These are phyloP conservation scores for Cordyceps cateniannulata DNA, from an alignment of 2,329 filamentous ascomycete species.

Conservation along the genomic window DNA sequence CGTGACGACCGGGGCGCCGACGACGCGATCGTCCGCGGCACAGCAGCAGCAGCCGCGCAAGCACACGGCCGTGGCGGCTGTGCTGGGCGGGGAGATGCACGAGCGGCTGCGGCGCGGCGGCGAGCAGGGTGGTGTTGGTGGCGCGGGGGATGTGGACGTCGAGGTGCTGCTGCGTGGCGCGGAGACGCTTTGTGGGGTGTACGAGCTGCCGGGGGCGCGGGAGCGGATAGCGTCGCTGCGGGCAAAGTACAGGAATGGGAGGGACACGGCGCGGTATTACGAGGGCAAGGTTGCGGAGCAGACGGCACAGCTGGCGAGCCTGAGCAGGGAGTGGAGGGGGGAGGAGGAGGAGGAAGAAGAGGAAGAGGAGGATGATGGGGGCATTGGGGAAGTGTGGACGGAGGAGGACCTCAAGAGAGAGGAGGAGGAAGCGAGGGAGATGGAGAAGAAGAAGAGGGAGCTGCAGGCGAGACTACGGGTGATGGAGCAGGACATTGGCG, in stretches of 20 bases:
- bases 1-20: slow-evolving; percentile 48
- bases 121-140: slow-evolving; percentile 18
- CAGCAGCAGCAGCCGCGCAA: slow-evolving; percentile 45
- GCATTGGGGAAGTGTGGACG: slow-evolving; percentile 49
- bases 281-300: slow-evolving; percentile 76
- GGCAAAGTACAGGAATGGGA: slow-evolving; percentile 63
- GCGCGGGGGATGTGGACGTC: slow-evolving; percentile 75
- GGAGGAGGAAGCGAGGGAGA: slow-evolving; percentile 56
- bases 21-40: slow-evolving; percentile 30
- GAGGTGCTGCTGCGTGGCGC: slow-evolving; percentile 79
- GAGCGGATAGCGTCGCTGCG: slow-evolving; percentile 71
- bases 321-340: slow-evolving; percentile 59
- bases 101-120: slow-evolving; percentile 62
- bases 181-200: slow-evolving; percentile 84
- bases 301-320: slow-evolving; percentile 61
- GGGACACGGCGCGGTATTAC: slow-evolving; percentile 70
- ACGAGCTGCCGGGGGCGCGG: slow-evolving; percentile 70
- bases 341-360: slow-evolving; percentile 50
- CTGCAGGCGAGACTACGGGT: slow-evolving; percentile 44
- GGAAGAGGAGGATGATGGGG: slow-evolving; percentile 35
- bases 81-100: slow-evolving; percentile 82
- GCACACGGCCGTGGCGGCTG: slow-evolving; percentile 82
- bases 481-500: slow-evolving; percentile 52
- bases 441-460: slow-evolving; percentile 51
- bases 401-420: slow-evolving; percentile 63